Evolutionary conservation across 108 stramenopile species (phyloP).

Genomic region (Cyclotella distinguenda): DNA sequence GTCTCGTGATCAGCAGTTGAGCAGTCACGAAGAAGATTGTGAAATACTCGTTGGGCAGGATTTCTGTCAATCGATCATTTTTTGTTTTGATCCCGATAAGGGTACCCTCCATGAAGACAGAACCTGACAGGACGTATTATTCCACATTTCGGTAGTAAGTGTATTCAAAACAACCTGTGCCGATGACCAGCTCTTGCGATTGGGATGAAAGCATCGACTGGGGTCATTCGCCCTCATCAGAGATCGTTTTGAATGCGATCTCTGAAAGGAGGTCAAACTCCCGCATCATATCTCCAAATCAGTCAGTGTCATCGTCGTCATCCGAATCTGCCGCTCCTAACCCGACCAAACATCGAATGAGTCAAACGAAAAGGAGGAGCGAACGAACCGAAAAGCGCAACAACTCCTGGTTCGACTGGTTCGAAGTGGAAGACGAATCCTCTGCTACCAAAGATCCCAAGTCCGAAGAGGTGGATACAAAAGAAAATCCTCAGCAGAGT

Average conservation of each 20-base stretch:
- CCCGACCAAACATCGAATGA: no score
- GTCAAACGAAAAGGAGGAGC: not conserved
- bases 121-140: no score
- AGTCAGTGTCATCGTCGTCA: not conserved
- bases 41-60: no score
- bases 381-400: not conserved
- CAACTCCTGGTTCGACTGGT: slow-evolving; percentile 7
- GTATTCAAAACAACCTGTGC: not conserved
- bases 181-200: no score
- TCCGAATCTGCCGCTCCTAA: not conserved
- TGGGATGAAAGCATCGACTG: slow-evolving; percentile 16
- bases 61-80: no score
- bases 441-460: not conserved
- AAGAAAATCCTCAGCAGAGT: not conserved
- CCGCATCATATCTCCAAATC: not conserved
- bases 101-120: no score
- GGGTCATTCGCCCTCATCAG: slow-evolving; percentile 1
- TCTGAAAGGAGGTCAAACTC: no score
- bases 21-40: no score
- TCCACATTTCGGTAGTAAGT: no score
- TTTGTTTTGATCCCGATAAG: no score
- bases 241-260: not conserved
- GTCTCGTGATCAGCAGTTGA: no score
- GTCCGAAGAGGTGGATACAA: not conserved
- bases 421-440: not conserved